Evolutionary conservation across 805 yeast species (phyloP).

Genomic region (Candida cerambycidarum): DNA sequence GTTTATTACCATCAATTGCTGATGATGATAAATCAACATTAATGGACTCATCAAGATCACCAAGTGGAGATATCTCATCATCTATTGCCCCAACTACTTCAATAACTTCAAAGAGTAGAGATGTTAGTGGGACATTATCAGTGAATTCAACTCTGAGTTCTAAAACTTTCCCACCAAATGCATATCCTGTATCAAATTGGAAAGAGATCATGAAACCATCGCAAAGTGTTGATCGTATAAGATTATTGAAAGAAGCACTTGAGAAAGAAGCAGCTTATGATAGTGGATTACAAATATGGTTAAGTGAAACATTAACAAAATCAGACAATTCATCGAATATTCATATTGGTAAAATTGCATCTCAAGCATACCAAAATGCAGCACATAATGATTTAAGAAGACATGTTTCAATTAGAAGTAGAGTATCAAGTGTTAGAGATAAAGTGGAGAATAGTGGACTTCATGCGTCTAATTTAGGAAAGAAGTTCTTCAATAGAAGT

Average conservation of each 20-base stretch:
- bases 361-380: constrained; percentile 66
- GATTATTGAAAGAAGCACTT: constrained; percentile 43
- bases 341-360: constrained; percentile 54
- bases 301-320: constrained; percentile 45
- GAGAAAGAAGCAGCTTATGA: constrained; percentile 45
- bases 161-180: constrained; percentile 16
- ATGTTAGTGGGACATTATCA: constrained; percentile 15
- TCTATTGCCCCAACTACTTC: constrained; percentile 12
- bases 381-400: constrained; percentile 54
- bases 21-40: too few species aligned
- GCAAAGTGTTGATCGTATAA: constrained; percentile 43
- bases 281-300: constrained; percentile 61
- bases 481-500: constrained; percentile 56
- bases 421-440: constrained; percentile 49
- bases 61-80: constrained; percentile 1
- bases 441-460: constrained; percentile 45
- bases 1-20: background rate
- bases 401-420: constrained; percentile 47
- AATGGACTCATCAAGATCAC: background rate
- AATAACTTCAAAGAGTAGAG: constrained; percentile 1
- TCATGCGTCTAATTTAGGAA: constrained; percentile 55
- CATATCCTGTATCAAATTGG: constrained; percentile 42
- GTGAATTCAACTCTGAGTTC: constrained; percentile 7
- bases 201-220: constrained; percentile 38
- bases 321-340: constrained; percentile 33